Evolutionary conservation across 306 rosid genomes (phyloP), one percentile per base, ranked within the genome.

Genomic region (Cicer arietinum): DNA sequence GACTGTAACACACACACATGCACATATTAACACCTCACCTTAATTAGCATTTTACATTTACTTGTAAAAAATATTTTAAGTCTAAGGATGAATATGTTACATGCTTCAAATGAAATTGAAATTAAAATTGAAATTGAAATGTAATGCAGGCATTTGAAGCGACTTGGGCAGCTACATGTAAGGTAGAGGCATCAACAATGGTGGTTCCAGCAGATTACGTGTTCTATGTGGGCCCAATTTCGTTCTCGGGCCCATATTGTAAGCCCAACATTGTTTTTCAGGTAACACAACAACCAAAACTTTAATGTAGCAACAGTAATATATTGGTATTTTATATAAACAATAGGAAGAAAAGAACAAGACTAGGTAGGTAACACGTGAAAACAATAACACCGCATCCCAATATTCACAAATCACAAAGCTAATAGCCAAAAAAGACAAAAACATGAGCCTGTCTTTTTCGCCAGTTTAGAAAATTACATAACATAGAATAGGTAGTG

Each of bases 171-270:
- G 89, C 85, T 57, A 88, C 94, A 40, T 95, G 99, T 74, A 85
- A 95, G 71, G 86, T 85, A 51, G 89, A 89, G 82, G 91, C 96
- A 84, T 95, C 99, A 43, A 85, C 84, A 22, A 65, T 92, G 83
- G 18, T 88, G 0, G 73, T 92, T 39, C 99, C 99, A 62, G 81
- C 88, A 58, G 65, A 69, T 8, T 85, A 85, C 53, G 54, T 64
- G 52, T 95, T 90, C 82, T 77, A 77, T 0, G 96, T 95, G 80
- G 96, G 99, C 12, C 98, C 98, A 69, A 90, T 95, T 73, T 89
- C 98, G 12, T 95, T 95, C 89, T 89, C 97, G 0, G 99, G 98
- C 59, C 99, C 97, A 4, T 95, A 86, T 84, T 95, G 99, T 77
- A 86, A 89, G 40, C 76, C 89, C 74, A 84, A 86, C 84, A 89